A percentile compares a stretch with the other conserved stretches of the same genome.
These are phyloP conservation scores for Candida smagusa DNA, from an alignment of 1,139 yeast species.

Conservation along the genomic window DNA sequence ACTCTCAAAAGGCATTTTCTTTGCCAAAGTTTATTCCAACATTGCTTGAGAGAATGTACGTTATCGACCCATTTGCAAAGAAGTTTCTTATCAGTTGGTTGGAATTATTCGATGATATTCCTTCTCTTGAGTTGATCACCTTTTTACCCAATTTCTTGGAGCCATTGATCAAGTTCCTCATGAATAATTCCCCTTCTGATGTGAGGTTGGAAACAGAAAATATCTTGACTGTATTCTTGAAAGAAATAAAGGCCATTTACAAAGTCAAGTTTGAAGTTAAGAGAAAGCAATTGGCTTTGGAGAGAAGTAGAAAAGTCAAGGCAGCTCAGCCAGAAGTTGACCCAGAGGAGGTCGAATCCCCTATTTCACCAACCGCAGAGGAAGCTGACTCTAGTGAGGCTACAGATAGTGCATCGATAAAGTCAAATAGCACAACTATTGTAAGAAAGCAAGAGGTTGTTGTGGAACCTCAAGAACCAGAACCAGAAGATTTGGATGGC, in stretches of 20 bases:
- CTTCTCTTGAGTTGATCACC: constrained; percentile 82
- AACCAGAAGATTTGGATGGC: constrained; percentile 34
- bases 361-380: not conserved
- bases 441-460: constrained; percentile 14
- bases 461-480: constrained; percentile 1
- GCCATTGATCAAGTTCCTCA: constrained; percentile 73
- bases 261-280: constrained; percentile 57
- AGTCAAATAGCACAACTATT: constrained; percentile 23
- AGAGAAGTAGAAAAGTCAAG: constrained; percentile 8
- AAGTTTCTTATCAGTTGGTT: constrained; percentile 93
- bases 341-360: not conserved
- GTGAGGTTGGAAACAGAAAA: constrained; percentile 84
- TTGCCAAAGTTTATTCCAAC: constrained; percentile 87
- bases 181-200: constrained; percentile 80
- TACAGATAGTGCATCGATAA: constrained; percentile 22
- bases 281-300: constrained; percentile 24
- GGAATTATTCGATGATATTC: constrained; percentile 84
- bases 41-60: constrained; percentile 84
- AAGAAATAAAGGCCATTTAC: constrained; percentile 74
- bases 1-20: constrained; percentile 74
- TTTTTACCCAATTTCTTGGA: constrained; percentile 88
- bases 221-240: constrained; percentile 68
- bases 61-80: constrained; percentile 88
- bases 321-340: constrained; percentile 7
- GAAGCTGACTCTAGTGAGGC: constrained; percentile 5